phyloP scores from a whole-genome alignment of 2,329 filamentous ascomycete species.

The Monilinia vaccinii-corymbosi region DNA sequence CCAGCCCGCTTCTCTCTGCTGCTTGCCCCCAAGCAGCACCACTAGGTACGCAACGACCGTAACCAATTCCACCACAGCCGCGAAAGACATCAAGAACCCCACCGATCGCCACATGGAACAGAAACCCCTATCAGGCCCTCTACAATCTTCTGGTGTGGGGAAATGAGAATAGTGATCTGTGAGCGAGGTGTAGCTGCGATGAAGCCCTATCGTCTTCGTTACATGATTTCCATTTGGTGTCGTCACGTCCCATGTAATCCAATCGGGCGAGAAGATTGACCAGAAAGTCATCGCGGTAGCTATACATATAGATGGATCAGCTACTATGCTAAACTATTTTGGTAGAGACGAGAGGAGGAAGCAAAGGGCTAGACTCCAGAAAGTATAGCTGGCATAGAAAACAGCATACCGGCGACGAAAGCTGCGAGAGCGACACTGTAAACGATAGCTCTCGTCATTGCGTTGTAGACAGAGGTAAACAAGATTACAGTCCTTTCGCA shows the following conservation, averaged over 20 bases:
- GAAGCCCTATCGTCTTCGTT: conserved; percentile 66
- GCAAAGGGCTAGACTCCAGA: neutral
- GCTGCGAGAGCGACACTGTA: conserved; percentile 34
- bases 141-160: conserved; percentile 58
- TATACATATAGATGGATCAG: conserved; percentile 37
- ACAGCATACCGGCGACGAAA: conserved; percentile 35
- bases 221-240: conserved; percentile 40
- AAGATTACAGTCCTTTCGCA: neutral
- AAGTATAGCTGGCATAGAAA: neutral
- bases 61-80: conserved; percentile 72
- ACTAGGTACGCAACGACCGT: conserved; percentile 72
- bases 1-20: conserved; percentile 76
- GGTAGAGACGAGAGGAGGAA: neutral
- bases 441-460: conserved; percentile 37
- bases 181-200: conserved; percentile 68
- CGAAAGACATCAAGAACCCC: conserved; percentile 80
- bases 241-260: conserved; percentile 56
- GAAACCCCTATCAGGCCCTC: conserved; percentile 52
- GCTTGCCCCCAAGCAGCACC: conserved; percentile 68
- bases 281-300: conserved; percentile 63
- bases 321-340: neutral
- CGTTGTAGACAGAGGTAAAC: neutral
- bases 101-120: conserved; percentile 80
- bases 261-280: conserved; percentile 60
- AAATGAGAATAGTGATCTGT: conserved; percentile 49